Conservation (phyloP, 305 asterid genomes). For the Petunia hybrid region DNA sequence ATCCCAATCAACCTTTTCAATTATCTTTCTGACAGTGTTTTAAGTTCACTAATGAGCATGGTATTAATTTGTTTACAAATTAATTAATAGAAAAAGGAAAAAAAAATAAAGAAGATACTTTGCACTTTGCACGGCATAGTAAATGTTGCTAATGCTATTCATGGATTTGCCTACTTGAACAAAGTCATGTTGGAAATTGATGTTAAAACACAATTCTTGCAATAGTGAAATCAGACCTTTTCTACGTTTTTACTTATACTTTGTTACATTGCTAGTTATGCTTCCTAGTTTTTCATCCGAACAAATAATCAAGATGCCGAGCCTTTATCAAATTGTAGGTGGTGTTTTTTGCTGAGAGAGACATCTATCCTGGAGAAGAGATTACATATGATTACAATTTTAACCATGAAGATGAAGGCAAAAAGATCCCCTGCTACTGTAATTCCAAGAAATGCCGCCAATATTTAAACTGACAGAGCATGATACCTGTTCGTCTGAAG, state of each 20-base stretch:
- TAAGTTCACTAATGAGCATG: too few relatives aligned
- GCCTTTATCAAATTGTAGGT: constrained; percentile 48
- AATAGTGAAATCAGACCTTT: too few relatives aligned
- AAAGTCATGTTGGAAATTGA: too few relatives aligned
- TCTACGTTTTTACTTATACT: constrained; percentile 8
- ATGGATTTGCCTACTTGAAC: too few relatives aligned
- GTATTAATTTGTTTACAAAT: too few relatives aligned
- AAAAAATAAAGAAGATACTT: too few relatives aligned
- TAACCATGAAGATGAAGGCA: constrained; percentile 75
- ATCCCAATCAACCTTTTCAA: background rate
- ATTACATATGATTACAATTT: constrained; percentile 75
- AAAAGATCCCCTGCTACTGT: constrained; percentile 67
- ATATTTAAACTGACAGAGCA: constrained; percentile 54
- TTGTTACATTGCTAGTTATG: constrained; percentile 23
- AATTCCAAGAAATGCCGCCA: constrained; percentile 65
- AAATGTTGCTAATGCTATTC: too few relatives aligned
- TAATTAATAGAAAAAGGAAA: too few relatives aligned
- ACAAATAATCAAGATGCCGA: constrained; percentile 3
- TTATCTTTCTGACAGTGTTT: too few relatives aligned
- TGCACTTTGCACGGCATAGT: too few relatives aligned
- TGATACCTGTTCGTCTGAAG: background rate
- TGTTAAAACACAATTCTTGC: too few relatives aligned
- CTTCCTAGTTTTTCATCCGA: background rate
- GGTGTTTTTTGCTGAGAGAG: constrained; percentile 70
- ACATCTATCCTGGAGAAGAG: constrained; percentile 82